phyloP scores from a whole-genome alignment of 139 green algal genomes.

The Diplosphaera chodatii region DNA sequence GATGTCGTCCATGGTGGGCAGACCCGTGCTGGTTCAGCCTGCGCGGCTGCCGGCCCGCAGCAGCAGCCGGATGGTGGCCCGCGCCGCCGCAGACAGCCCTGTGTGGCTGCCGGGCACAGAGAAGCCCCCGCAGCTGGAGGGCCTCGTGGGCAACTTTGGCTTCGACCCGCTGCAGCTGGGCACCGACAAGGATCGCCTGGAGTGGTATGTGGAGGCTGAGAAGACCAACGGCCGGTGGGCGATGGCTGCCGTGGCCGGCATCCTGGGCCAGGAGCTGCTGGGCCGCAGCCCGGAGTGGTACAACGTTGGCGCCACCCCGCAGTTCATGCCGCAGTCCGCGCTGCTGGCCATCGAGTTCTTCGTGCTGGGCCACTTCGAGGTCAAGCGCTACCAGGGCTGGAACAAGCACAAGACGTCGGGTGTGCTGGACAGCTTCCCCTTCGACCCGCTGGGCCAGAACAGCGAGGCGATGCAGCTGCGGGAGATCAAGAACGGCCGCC shows the following conservation, averaged over 20 bases:
- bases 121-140: constrained; percentile 19
- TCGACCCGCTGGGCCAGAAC: constrained; percentile 62
- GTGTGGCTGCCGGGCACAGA: constrained; percentile 25
- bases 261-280: constrained; percentile 51
- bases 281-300: constrained; percentile 23
- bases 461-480: constrained; percentile 71
- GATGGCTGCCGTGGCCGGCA: constrained; percentile 80
- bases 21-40: neutral
- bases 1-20: neutral
- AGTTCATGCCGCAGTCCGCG: constrained; percentile 33
- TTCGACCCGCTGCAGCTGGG: constrained; percentile 32
- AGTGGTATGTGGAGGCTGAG: constrained; percentile 71
- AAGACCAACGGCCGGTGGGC: constrained; percentile 85
- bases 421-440: constrained; percentile 78
- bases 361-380: constrained; percentile 78
- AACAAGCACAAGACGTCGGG: constrained; percentile 68
- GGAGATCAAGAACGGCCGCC: constrained; percentile 96
- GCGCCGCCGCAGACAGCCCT: constrained; percentile 52
- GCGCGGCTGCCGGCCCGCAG: constrained; percentile 32
- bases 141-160: constrained; percentile 27
- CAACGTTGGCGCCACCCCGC: constrained; percentile 23
- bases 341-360: constrained; percentile 68
- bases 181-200: constrained; percentile 8
- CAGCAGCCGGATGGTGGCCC: constrained; percentile 74
- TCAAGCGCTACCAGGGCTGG: constrained; percentile 80